These are phyloP conservation scores for Bullera alba DNA, from an alignment of 768 basidiomycete genomes.

Conservation along the genomic window DNA sequence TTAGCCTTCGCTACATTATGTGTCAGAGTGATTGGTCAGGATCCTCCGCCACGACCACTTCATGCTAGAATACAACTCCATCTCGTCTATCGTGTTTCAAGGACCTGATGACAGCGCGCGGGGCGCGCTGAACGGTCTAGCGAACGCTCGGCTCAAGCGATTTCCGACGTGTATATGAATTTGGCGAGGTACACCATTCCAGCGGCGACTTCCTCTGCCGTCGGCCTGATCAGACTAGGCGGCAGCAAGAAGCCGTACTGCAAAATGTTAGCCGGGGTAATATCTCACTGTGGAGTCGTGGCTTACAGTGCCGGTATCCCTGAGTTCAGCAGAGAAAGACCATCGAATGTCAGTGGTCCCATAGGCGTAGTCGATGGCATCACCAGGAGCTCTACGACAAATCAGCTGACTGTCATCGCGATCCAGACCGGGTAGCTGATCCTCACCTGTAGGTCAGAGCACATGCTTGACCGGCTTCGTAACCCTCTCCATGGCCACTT, in stretches of 20 bases:
- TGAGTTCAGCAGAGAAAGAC: conserved; percentile 59
- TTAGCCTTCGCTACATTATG: too few relatives aligned
- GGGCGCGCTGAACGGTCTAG: not conserved
- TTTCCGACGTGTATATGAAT: conserved; percentile 55
- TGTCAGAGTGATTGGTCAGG: too few relatives aligned
- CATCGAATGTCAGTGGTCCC: conserved; percentile 56
- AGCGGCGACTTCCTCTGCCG: conserved; percentile 66
- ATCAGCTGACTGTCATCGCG: conserved; percentile 22
- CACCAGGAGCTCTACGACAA: conserved; percentile 52
- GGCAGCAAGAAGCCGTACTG: conserved; percentile 76
- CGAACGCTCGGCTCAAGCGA: conserved; percentile 1
- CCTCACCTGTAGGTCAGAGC: conserved; percentile 43
- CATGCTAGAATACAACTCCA: not conserved
- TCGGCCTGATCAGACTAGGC: conserved; percentile 63
- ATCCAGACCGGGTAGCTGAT: conserved; percentile 1
- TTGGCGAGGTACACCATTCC: conserved; percentile 62
- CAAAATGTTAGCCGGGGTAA: too few relatives aligned
- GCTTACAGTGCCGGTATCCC: conserved; percentile 65
- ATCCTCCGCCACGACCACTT: too few relatives aligned
- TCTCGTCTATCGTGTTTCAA: not conserved
- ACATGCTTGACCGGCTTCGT: conserved; percentile 51
- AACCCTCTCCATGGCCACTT: conserved; percentile 55
- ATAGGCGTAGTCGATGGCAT: conserved; percentile 64
- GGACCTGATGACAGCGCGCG: not conserved
- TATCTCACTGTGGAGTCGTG: not conserved